Evolutionary conservation across 495 filamentous ascomycete genomes (phyloP).

Genomic region (Acidiella bohemica): DNA sequence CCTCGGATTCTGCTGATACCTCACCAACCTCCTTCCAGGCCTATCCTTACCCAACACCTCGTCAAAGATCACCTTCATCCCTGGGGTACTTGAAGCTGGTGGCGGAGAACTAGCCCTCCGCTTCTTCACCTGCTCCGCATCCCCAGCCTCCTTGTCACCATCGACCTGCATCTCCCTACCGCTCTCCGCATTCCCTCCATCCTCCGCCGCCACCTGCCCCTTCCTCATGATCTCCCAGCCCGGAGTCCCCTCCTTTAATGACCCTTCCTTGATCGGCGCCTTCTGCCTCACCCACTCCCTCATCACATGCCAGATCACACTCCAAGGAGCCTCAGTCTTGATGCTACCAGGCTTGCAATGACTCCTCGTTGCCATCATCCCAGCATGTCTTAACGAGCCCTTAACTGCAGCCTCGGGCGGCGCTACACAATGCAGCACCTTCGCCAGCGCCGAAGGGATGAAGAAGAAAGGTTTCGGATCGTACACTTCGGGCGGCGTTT

Average conservation of each 20-base stretch:
- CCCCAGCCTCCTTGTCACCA: conserved; percentile 12
- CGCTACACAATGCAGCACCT: conserved; percentile 61
- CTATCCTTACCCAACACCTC: conserved; percentile 58
- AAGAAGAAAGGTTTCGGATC: conserved; percentile 80
- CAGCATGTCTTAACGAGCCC: conserved; percentile 65
- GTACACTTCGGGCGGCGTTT: conserved; percentile 33
- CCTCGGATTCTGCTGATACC: conserved; percentile 79
- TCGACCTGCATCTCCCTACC: conserved; percentile 6
- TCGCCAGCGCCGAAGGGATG: conserved; percentile 54
- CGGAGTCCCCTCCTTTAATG: conserved; percentile 51
- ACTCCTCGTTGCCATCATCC: conserved; percentile 67
- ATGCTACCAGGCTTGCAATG: conserved; percentile 81
- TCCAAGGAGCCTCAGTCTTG: conserved; percentile 83
- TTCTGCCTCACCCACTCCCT: conserved; percentile 75
- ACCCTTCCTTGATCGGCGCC: conserved; percentile 53
- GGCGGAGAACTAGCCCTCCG: too few species aligned
- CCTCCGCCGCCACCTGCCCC: conserved; percentile 7
- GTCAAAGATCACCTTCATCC: conserved; percentile 69
- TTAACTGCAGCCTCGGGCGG: conserved; percentile 57
- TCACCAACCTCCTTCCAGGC: conserved; percentile 47
- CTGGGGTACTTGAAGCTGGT: too few species aligned
- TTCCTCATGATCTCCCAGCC: conserved; percentile 60
- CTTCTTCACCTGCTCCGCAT: conserved; percentile 25
- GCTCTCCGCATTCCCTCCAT: conserved; percentile 20
- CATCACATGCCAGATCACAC: conserved; percentile 84